These are phyloP conservation scores for Epicoccum nigrum DNA, from an alignment of 2,329 filamentous ascomycete species.

Conservation along the genomic window DNA sequence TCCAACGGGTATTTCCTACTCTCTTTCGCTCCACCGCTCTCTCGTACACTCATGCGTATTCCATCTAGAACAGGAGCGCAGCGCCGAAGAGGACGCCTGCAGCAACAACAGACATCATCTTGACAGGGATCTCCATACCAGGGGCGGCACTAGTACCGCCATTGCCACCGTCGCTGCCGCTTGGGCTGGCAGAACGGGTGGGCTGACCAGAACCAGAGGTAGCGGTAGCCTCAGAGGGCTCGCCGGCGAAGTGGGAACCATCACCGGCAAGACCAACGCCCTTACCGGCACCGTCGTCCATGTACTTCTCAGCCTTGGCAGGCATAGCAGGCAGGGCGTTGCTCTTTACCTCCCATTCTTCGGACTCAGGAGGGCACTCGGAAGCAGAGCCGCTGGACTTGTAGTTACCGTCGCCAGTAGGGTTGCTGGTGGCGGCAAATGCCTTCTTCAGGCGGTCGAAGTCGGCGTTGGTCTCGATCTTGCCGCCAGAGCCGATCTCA, in stretches of 20 bases:
- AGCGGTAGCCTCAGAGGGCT: constrained; percentile 36
- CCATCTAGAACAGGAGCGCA: constrained; percentile 38
- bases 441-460: constrained; percentile 64
- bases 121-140: constrained; percentile 35
- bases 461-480: constrained; percentile 65
- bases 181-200: constrained; percentile 30
- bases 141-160: constrained; percentile 27
- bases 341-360: constrained; percentile 62
- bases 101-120: constrained; percentile 38
- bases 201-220: constrained; percentile 37
- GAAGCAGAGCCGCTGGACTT: constrained; percentile 59
- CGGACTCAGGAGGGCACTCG: constrained; percentile 59
- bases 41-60: background rate
- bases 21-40: background rate
- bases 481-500: constrained; percentile 59
- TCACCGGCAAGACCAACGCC: constrained; percentile 61
- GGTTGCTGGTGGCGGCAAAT: constrained; percentile 57
- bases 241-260: constrained; percentile 47
- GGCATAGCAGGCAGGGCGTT: constrained; percentile 64
- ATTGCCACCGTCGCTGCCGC: constrained; percentile 10
- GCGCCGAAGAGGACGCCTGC: constrained; percentile 42
- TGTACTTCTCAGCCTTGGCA: constrained; percentile 59
- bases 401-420: constrained; percentile 63
- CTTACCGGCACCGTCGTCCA: constrained; percentile 63
- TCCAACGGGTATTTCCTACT: constrained; percentile 15